phyloP scores from a whole-genome alignment of 805 yeast species.

The Candida tallmaniae region DNA sequence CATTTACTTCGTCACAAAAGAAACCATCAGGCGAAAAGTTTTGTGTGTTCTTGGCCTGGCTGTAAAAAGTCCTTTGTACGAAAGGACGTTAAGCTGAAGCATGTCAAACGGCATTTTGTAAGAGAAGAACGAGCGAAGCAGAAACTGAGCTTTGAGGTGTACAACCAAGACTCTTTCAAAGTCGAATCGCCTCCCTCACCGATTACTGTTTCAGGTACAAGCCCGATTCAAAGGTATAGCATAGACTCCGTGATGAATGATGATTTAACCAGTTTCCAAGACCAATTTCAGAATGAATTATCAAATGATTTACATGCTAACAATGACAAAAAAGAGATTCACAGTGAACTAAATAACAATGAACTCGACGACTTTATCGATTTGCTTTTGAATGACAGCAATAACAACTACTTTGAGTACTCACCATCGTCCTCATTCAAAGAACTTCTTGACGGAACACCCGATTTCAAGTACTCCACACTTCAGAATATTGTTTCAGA shows the following conservation, averaged over 20 bases:
- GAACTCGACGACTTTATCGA: constrained; percentile 8
- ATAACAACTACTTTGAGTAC: constrained; percentile 6
- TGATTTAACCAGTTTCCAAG: too few species aligned
- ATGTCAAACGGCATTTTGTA: constrained; percentile 8
- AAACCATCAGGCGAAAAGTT: constrained; percentile 35
- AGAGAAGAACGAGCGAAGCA: constrained; percentile 4
- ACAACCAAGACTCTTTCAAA: constrained; percentile 4
- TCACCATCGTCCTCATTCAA: constrained; percentile 10
- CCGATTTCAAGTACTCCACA: constrained; percentile 7
- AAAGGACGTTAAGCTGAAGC: constrained; percentile 19
- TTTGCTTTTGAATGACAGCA: constrained; percentile 6
- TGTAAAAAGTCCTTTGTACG: constrained; percentile 15
- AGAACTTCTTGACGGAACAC: constrained; percentile 9
- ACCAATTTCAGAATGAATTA: not conserved
- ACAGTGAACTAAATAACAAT: not conserved
- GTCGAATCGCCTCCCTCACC: too few species aligned
- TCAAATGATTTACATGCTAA: too few species aligned
- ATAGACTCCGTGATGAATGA: not conserved
- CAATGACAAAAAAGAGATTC: not conserved
- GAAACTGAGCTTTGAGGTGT: constrained; percentile 2
- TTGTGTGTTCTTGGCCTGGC: constrained; percentile 15
- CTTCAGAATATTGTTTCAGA: constrained; percentile 6
- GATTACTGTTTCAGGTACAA: not conserved
- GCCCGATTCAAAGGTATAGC: not conserved
- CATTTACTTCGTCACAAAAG: constrained; percentile 57